Conservation (phyloP, 345 rosid genomes). For the Eucalyptus grandis region DNA sequence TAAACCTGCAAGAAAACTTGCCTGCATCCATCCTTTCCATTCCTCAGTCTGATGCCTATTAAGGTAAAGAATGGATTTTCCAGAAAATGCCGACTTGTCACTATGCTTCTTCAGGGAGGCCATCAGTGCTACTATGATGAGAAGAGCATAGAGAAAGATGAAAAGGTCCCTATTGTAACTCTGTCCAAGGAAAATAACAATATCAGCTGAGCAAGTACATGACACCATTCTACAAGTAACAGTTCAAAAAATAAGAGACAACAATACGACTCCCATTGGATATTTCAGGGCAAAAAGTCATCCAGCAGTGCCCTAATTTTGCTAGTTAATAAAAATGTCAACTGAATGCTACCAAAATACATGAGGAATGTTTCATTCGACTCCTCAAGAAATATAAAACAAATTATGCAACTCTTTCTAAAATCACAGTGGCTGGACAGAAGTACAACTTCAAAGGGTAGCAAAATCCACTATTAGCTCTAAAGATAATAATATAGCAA, state of each 20-base stretch:
- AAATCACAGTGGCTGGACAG: not conserved
- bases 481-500: not conserved
- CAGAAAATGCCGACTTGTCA: slow-evolving; percentile 70
- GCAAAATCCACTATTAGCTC: not conserved
- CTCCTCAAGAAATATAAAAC: not conserved
- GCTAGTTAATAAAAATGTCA: not conserved
- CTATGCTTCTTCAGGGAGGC: slow-evolving; percentile 77
- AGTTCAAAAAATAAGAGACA: not conserved
- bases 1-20: slow-evolving; percentile 13
- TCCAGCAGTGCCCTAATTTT: not conserved
- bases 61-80: slow-evolving; percentile 76
- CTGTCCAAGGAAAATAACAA: slow-evolving; percentile 29
- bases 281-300: not conserved
- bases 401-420: not conserved
- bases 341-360: not conserved
- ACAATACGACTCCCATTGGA: not conserved
- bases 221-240: not conserved
- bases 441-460: not conserved
- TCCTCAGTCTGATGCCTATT: slow-evolving; percentile 96
- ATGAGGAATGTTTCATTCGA: not conserved
- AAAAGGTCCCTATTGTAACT: slow-evolving; percentile 91
- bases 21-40: slow-evolving; percentile 99
- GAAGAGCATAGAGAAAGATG: slow-evolving; percentile 74
- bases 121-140: slow-evolving; percentile 79
- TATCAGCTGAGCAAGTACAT: not conserved